A percentile compares a stretch with the other conserved stretches of the same genome.
Conservation (phyloP, 2,329 filamentous ascomycete genomes). For the Exophiala spinifera region DNA sequence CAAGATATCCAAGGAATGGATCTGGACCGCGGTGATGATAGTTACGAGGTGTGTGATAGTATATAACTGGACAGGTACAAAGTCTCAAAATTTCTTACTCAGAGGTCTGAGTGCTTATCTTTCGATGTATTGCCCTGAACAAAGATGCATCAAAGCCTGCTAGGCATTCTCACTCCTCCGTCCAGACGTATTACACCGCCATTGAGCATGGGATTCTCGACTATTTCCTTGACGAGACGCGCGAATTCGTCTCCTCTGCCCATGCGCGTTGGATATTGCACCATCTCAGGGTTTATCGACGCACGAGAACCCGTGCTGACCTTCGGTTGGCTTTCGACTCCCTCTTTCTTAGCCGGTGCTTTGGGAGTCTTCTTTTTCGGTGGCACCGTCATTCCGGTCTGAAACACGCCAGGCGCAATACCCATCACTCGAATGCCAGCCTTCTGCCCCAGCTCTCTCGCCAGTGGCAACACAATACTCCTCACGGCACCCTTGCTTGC, state of each 20-base stretch:
- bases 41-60: no score
- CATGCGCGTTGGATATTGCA: conserved; percentile 30
- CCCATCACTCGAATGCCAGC: conserved; percentile 30
- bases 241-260: conserved; percentile 30
- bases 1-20: no score
- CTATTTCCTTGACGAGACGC: conserved; percentile 27
- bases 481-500: conserved; percentile 31
- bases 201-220: conserved; percentile 32
- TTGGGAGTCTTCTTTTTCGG: conserved; percentile 8
- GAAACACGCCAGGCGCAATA: conserved; percentile 29
- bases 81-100: no score
- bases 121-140: no score
- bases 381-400: conserved; percentile 28
- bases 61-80: no score
- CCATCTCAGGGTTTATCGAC: conserved; percentile 24
- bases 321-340: conserved; percentile 9
- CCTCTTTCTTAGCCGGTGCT: conserved; percentile 9
- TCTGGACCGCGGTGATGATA: no score
- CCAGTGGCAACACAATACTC: conserved; percentile 29
- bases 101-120: no score
- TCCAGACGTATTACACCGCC: conserved; percentile 29
- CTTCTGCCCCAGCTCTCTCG: conserved; percentile 28
- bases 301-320: conserved; percentile 15
- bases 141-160: conserved; percentile 17
- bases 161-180: conserved; percentile 30